Conservation (phyloP, 306 rosid genomes). For the Cicer chorassanicum region DNA sequence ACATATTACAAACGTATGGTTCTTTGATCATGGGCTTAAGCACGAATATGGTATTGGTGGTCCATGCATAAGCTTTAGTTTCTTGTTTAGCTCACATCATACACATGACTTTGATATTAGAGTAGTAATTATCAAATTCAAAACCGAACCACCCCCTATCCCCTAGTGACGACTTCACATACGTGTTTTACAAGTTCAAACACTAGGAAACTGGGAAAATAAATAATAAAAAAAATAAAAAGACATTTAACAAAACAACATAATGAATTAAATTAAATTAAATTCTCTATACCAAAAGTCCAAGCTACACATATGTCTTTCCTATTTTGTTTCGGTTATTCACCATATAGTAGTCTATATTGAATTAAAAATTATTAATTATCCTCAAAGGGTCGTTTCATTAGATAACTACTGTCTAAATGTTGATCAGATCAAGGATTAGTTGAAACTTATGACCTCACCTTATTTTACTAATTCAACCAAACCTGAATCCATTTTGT, state of each 20-base stretch:
- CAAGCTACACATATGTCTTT: slow-evolving; percentile 26
- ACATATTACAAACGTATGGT: no score
- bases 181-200: slow-evolving; percentile 40
- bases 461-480: slow-evolving; percentile 24
- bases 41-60: neutral
- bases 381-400: slow-evolving; percentile 30
- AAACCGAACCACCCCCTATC: slow-evolving; percentile 34
- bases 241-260: slow-evolving; percentile 19
- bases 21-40: no score
- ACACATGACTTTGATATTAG: neutral
- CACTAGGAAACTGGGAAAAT: neutral
- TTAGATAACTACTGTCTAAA: slow-evolving; percentile 19
- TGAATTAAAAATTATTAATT: slow-evolving; percentile 4
- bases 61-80: slow-evolving; percentile 25
- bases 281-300: slow-evolving; percentile 27
- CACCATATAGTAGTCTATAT: neutral
- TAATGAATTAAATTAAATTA: slow-evolving; percentile 18
- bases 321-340: slow-evolving; percentile 31
- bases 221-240: slow-evolving; percentile 5
- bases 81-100: slow-evolving; percentile 24
- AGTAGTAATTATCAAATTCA: slow-evolving; percentile 17
- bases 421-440: slow-evolving; percentile 38
- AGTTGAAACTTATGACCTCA: slow-evolving; percentile 45
- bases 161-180: slow-evolving; percentile 15
- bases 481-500: slow-evolving; percentile 13